Conservation (phyloP, 345 rosid genomes). For the Barbarea vulgaris region DNA sequence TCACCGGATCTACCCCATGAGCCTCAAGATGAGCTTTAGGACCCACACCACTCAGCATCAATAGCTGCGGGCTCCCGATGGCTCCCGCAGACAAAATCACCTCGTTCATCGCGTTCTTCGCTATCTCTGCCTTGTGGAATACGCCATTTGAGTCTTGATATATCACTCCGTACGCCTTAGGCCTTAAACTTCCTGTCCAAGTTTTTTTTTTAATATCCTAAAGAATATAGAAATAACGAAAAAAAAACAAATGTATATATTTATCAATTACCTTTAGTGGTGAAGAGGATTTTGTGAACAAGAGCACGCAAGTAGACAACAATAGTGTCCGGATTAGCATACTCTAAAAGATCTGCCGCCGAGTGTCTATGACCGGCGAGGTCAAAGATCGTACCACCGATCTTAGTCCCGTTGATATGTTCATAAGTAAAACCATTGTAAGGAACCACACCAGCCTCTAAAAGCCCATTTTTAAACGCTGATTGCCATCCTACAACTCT, state of each 20-base stretch:
- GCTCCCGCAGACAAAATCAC: slow-evolving; percentile 73
- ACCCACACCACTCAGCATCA: slow-evolving; percentile 80
- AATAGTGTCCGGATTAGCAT: slow-evolving; percentile 52
- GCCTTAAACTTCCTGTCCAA: slow-evolving; percentile 36
- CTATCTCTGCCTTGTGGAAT: slow-evolving; percentile 47
- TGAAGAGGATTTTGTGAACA: slow-evolving; percentile 57
- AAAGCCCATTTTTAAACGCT: slow-evolving; percentile 64
- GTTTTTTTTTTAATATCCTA: background rate
- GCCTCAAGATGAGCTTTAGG: slow-evolving; percentile 50
- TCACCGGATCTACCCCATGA: slow-evolving; percentile 44
- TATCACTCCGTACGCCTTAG: slow-evolving; percentile 61
- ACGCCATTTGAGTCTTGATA: slow-evolving; percentile 52
- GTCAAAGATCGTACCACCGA: slow-evolving; percentile 75
- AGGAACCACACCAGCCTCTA: slow-evolving; percentile 67
- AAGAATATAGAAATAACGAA: background rate
- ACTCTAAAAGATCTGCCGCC: slow-evolving; percentile 67
- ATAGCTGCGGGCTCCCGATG: slow-evolving; percentile 73
- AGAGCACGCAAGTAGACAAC: slow-evolving; percentile 62
- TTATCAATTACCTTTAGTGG: slow-evolving; percentile 39
- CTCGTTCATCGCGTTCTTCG: slow-evolving; percentile 46
- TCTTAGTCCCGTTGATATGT: slow-evolving; percentile 64
- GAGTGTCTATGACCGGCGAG: slow-evolving; percentile 64
- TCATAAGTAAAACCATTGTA: slow-evolving; percentile 63
- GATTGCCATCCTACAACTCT: slow-evolving; percentile 60
- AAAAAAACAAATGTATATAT: background rate